These are phyloP conservation scores for Leucocoprinus leucothites DNA, from an alignment of 768 basidiomycete species.

Conservation along the genomic window DNA sequence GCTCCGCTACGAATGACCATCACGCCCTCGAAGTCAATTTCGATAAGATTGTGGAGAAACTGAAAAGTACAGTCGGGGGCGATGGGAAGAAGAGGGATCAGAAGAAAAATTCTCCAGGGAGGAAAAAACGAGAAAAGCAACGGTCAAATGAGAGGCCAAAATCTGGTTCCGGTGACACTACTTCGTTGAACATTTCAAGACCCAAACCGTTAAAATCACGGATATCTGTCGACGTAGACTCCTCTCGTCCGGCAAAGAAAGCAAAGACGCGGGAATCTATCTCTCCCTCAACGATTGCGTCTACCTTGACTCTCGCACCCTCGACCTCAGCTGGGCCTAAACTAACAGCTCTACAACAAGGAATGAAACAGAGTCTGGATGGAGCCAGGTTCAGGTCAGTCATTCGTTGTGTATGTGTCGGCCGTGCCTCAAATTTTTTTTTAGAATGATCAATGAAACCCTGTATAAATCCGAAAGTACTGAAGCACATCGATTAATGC, in stretches of 20 bases:
- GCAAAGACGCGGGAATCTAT: slow-evolving; percentile 9
- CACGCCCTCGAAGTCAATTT: slow-evolving; percentile 48
- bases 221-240: slow-evolving; percentile 16
- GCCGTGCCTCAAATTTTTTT: too few species aligned
- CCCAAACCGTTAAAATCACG: slow-evolving; percentile 20
- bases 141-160: slow-evolving; percentile 16
- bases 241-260: slow-evolving; percentile 15
- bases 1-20: slow-evolving; percentile 30
- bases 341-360: slow-evolving; percentile 72
- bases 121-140: slow-evolving; percentile 16
- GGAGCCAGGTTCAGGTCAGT: slow-evolving; percentile 83
- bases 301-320: slow-evolving; percentile 11
- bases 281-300: not conserved
- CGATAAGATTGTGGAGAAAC: slow-evolving; percentile 56
- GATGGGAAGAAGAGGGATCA: slow-evolving; percentile 19
- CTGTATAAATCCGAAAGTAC: slow-evolving; percentile 85
- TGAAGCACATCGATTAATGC: slow-evolving; percentile 79
- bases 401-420: too few species aligned
- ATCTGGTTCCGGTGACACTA: not conserved
- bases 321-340: slow-evolving; percentile 15
- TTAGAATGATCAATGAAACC: slow-evolving; percentile 91
- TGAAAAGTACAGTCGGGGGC: slow-evolving; percentile 24
- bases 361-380: slow-evolving; percentile 75
- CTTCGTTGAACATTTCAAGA: slow-evolving; percentile 15
- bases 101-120: slow-evolving; percentile 17